phyloP scores from a whole-genome alignment of 2,329 filamentous ascomycete species.

The Graphiopsis chlorocephala region DNA sequence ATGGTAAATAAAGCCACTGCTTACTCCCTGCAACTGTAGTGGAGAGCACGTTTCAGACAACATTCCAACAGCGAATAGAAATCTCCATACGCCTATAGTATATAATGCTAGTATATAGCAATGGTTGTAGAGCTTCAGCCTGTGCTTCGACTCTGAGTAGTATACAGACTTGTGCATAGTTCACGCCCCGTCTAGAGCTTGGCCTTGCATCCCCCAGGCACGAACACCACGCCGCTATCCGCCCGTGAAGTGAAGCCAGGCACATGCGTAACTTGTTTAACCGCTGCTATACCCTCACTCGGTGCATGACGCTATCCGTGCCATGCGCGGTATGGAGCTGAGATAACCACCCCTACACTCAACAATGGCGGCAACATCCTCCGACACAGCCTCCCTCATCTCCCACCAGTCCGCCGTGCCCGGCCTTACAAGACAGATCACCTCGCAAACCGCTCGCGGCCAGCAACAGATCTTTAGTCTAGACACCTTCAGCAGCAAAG shows the following conservation, averaged over 20 bases:
- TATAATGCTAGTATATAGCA: no score
- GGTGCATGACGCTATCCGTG: background rate
- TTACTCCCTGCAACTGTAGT: no score
- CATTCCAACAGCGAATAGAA: no score
- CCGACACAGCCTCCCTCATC: constrained; percentile 44
- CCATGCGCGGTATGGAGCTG: constrained; percentile 15
- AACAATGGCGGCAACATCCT: constrained; percentile 36
- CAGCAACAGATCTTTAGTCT: constrained; percentile 63
- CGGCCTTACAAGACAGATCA: constrained; percentile 15
- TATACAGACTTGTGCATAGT: background rate
- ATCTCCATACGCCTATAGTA: no score
- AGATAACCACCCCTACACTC: background rate
- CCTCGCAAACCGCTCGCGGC: constrained; percentile 32
- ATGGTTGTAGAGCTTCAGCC: no score
- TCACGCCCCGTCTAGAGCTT: background rate
- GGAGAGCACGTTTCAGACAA: no score
- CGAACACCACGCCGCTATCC: background rate
- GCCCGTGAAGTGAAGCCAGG: background rate
- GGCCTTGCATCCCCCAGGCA: background rate
- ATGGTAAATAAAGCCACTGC: no score
- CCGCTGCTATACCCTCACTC: background rate
- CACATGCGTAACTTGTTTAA: background rate
- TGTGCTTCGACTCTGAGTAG: background rate
- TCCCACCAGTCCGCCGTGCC: constrained; percentile 34
- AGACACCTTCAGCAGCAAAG: constrained; percentile 66